Evolutionary conservation across 2,329 filamentous ascomycete genomes (phyloP).

Genomic region (Acarospora socialis): DNA sequence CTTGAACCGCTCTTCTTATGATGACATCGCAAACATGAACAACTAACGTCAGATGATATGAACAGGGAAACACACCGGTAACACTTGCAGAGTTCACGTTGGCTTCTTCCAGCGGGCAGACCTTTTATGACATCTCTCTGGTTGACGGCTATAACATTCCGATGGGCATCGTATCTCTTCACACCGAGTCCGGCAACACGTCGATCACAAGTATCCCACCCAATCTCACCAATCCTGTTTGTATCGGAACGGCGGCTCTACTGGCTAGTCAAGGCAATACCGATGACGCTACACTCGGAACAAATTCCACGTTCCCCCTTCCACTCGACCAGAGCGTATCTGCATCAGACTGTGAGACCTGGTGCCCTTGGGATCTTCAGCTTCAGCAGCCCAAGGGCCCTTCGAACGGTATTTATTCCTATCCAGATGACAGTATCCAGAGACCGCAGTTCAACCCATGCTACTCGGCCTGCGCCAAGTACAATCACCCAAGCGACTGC

Average conservation of each 20-base stretch:
- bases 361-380: constrained; percentile 74
- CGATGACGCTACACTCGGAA: constrained; percentile 41
- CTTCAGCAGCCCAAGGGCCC: constrained; percentile 53
- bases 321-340: constrained; percentile 50
- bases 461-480: constrained; percentile 60
- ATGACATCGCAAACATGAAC: background rate
- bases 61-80: constrained; percentile 54
- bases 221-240: constrained; percentile 62
- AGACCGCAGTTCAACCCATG: constrained; percentile 65
- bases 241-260: constrained; percentile 56
- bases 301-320: constrained; percentile 51
- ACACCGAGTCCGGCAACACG: constrained; percentile 44
- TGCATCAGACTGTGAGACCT: constrained; percentile 43
- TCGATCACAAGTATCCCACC: constrained; percentile 50
- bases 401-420: constrained; percentile 63
- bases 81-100: constrained; percentile 73
- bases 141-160: constrained; percentile 71
- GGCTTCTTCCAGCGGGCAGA: constrained; percentile 51
- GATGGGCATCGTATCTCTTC: constrained; percentile 22
- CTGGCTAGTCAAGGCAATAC: constrained; percentile 30
- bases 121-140: constrained; percentile 70
- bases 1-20: constrained; percentile 10
- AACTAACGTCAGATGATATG: constrained; percentile 2
- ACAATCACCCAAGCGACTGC: constrained; percentile 53
- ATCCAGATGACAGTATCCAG: constrained; percentile 60